These are phyloP conservation scores for Penicillium diatomitis DNA, from an alignment of 495 filamentous ascomycete species.

Conservation along the genomic window DNA sequence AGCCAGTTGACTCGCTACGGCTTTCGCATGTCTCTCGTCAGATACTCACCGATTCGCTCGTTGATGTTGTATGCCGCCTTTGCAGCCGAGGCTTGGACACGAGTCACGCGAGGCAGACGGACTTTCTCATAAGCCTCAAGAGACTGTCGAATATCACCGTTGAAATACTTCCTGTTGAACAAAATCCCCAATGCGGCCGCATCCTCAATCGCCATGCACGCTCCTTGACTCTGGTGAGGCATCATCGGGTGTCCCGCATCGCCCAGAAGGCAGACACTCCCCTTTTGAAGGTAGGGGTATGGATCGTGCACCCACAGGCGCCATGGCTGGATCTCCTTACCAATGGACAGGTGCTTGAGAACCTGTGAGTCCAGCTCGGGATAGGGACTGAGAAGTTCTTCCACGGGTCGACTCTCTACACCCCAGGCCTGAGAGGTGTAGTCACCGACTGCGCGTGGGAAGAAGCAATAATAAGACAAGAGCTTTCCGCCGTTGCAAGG, in stretches of 20 bases:
- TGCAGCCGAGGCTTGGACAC: constrained; percentile 36
- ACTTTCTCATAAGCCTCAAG: constrained; percentile 37
- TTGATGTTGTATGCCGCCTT: constrained; percentile 42
- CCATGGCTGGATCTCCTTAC: constrained; percentile 40
- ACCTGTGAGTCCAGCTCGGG: constrained; percentile 35
- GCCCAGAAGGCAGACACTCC: constrained; percentile 28
- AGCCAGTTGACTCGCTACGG: not conserved
- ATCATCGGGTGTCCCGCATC: constrained; percentile 42
- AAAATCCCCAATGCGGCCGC: constrained; percentile 38
- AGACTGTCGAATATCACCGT: constrained; percentile 28
- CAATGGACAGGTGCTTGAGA: constrained; percentile 28
- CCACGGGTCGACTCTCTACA: constrained; percentile 22
- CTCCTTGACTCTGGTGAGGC: constrained; percentile 43
- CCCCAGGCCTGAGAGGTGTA: constrained; percentile 35
- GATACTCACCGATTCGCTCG: constrained; percentile 38
- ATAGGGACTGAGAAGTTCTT: constrained; percentile 37
- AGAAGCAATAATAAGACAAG: constrained; percentile 44
- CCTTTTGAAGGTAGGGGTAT: constrained; percentile 28
- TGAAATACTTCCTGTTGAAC: constrained; percentile 34
- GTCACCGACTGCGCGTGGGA: constrained; percentile 34
- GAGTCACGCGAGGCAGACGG: constrained; percentile 32
- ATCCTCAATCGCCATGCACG: constrained; percentile 44
- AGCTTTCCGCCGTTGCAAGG: constrained; percentile 39
- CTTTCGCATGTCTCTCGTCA: not conserved
- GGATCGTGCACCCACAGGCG: constrained; percentile 41